These are phyloP conservation scores for Choiromyces venosus DNA, from an alignment of 495 filamentous ascomycete species.

Conservation along the genomic window DNA sequence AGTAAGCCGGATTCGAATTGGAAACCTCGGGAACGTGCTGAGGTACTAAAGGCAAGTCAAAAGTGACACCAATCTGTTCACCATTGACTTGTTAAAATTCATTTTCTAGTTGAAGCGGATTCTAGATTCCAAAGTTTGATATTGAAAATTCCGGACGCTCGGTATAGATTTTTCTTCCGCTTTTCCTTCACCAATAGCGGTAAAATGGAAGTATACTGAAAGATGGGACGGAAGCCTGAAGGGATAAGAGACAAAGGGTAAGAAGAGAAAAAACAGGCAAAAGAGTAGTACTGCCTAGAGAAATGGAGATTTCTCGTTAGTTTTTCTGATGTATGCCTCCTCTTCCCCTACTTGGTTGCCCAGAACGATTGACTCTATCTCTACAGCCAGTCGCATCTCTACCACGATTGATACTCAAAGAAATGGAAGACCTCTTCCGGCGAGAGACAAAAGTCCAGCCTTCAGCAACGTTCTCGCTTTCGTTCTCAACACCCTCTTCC, in stretches of 20 bases:
- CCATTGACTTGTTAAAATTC: background rate
- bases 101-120: background rate
- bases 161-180: background rate
- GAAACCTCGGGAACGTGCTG: background rate
- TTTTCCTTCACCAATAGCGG: background rate
- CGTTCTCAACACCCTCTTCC: constrained; percentile 40
- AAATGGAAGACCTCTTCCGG: background rate
- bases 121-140: background rate
- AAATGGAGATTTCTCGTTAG: background rate
- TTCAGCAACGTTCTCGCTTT: constrained; percentile 38
- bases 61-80: background rate
- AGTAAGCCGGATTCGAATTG: background rate
- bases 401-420: too few species aligned
- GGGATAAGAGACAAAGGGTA: background rate
- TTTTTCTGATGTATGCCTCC: background rate
- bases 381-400: background rate
- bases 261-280: background rate
- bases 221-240: background rate
- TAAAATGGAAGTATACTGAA: too few species aligned
- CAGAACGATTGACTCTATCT: background rate
- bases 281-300: background rate
- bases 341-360: background rate
- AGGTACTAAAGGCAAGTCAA: background rate
- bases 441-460: background rate
- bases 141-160: background rate